phyloP scores from a whole-genome alignment of 768 basidiomycete species.

The Hortiboletus flavorubellus region DNA sequence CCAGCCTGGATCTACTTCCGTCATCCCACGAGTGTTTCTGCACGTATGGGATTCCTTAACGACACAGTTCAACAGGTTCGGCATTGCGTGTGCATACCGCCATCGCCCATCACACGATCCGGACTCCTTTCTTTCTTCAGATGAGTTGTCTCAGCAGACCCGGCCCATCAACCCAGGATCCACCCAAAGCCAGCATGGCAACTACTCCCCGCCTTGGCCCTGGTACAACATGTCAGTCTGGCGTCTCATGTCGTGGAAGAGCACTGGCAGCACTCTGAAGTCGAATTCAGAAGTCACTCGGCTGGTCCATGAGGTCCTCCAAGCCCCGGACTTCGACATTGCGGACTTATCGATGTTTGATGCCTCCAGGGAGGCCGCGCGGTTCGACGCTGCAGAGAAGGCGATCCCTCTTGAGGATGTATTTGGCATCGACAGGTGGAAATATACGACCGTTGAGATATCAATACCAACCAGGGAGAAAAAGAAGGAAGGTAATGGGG shows the following conservation, averaged over 20 bases:
- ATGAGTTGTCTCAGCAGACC: not conserved
- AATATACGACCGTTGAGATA: not conserved
- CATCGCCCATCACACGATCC: not conserved
- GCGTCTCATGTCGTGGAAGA: not conserved
- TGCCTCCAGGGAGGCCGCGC: not conserved
- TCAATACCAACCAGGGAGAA: not conserved
- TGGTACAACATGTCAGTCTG: not conserved
- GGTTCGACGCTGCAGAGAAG: not conserved
- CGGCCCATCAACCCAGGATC: not conserved
- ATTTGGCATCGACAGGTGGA: not conserved
- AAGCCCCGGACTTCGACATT: not conserved
- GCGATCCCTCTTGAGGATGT: not conserved
- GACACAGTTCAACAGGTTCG: not conserved
- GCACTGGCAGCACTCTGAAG: not conserved
- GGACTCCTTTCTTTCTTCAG: not conserved
- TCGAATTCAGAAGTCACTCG: not conserved
- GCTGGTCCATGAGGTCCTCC: not conserved
- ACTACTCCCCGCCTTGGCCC: not conserved
- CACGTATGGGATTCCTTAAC: not conserved
- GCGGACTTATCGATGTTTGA: not conserved
- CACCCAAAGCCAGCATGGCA: not conserved
- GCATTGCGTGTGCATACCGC: not conserved
- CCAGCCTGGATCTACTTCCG: not conserved
- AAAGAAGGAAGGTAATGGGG: not conserved
- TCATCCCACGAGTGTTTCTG: not conserved